A percentile compares a stretch with the other conserved stretches of the same genome.
Conservation (phyloP, 176 grass and related monocot genomes). For the Pharus latifolius region DNA sequence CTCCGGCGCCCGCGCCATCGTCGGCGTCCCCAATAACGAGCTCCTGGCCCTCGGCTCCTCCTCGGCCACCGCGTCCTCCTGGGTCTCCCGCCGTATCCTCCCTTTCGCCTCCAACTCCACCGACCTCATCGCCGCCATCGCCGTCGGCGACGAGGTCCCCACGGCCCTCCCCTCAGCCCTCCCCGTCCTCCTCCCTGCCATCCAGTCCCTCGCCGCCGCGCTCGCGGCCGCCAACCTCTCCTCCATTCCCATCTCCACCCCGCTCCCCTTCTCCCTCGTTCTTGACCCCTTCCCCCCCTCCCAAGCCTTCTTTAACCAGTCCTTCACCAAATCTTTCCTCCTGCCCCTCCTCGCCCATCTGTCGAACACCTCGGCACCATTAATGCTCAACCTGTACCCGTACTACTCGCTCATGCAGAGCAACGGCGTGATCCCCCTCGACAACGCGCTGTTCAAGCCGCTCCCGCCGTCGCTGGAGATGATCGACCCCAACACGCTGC, state of each 20-base stretch:
- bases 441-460: slow-evolving; percentile 84
- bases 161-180: slow-evolving; percentile 56
- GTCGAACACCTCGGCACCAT: slow-evolving; percentile 59
- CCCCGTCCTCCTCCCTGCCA: slow-evolving; percentile 75
- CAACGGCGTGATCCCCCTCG: slow-evolving; percentile 63
- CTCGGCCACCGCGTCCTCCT: slow-evolving; percentile 39
- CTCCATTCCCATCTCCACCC: slow-evolving; percentile 73
- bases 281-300: slow-evolving; percentile 85
- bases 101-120: slow-evolving; percentile 33
- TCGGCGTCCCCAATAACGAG: slow-evolving; percentile 88
- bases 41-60: slow-evolving; percentile 89
- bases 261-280: slow-evolving; percentile 84
- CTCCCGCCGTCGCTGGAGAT: slow-evolving; percentile 68
- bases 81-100: slow-evolving; percentile 58
- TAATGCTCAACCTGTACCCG: slow-evolving; percentile 96
- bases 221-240: slow-evolving; percentile 66
- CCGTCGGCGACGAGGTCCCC: slow-evolving; percentile 78
- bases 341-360: slow-evolving; percentile 68
- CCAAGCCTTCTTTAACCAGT: slow-evolving; percentile 93
- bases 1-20: slow-evolving; percentile 49
- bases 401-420: slow-evolving; percentile 91
- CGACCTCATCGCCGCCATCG: slow-evolving; percentile 46
- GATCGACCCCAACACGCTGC: slow-evolving; percentile 91
- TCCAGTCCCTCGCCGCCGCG: slow-evolving; percentile 48
- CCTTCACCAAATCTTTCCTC: slow-evolving; percentile 45